Percentiles rank a stretch among this genome's conserved stretches.
Conservation (phyloP, 306 rosid genomes). For the cucumber (Cucumis sativus) region Cucumber_9930_V3 NC_026659.2:27248501-27249000, state of each 20-base stretch:
- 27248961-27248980: background rate
- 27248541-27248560: constrained; percentile 75
- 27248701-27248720: too few relatives aligned
- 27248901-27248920: background rate
- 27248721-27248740: too few relatives aligned
- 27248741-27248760: too few relatives aligned
- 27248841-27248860: background rate
- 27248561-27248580: constrained; percentile 85
- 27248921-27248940: background rate
- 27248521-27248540: constrained; percentile 95
- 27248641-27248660: background rate
- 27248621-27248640: constrained; percentile 22
- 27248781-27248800: too few relatives aligned
- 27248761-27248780: too few relatives aligned
- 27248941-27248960: background rate
- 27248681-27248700: too few relatives aligned
- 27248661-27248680: too few relatives aligned
- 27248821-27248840: background rate
- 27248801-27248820: background rate
- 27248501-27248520: constrained; percentile 87
- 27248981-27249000: background rate
- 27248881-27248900: too few relatives aligned
- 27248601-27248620: constrained; percentile 43
- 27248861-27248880: too few relatives aligned
- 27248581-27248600: constrained; percentile 76